These are phyloP conservation scores for Streptanthus diversifolius DNA, from an alignment of 345 rosid genomes.

Conservation along the genomic window DNA sequence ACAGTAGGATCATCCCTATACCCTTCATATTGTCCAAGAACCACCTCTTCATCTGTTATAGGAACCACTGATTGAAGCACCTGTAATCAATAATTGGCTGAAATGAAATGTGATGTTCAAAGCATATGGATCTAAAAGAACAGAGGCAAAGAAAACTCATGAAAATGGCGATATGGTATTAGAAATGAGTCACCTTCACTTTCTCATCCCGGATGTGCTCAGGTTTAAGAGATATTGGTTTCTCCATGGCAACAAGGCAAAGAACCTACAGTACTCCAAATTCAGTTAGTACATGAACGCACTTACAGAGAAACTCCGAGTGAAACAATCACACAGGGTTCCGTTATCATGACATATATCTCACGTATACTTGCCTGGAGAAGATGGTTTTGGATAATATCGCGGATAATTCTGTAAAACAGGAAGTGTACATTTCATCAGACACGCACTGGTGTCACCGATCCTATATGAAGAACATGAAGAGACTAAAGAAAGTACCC, in stretches of 20 bases:
- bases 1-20: slow-evolving; percentile 91
- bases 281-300: neutral
- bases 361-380: slow-evolving; percentile 61
- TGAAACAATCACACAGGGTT: neutral
- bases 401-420: slow-evolving; percentile 73
- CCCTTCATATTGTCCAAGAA: slow-evolving; percentile 94
- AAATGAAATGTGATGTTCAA: neutral
- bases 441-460: neutral
- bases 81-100: slow-evolving; percentile 38
- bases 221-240: slow-evolving; percentile 92
- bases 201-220: slow-evolving; percentile 98
- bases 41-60: slow-evolving; percentile 85
- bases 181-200: slow-evolving; percentile 65
- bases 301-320: neutral
- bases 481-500: slow-evolving; percentile 48
- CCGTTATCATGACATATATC: neutral
- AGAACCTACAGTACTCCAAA: slow-evolving; percentile 56
- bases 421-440: slow-evolving; percentile 3
- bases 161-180: slow-evolving; percentile 10
- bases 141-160: neutral
- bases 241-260: slow-evolving; percentile 96
- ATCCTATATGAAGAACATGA: neutral
- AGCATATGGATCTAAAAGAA: neutral
- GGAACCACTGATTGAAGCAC: slow-evolving; percentile 96
- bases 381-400: slow-evolving; percentile 96